Conservation (phyloP, 2,329 filamentous ascomycete species). For the Ceratocystis alfenasii region DNA sequence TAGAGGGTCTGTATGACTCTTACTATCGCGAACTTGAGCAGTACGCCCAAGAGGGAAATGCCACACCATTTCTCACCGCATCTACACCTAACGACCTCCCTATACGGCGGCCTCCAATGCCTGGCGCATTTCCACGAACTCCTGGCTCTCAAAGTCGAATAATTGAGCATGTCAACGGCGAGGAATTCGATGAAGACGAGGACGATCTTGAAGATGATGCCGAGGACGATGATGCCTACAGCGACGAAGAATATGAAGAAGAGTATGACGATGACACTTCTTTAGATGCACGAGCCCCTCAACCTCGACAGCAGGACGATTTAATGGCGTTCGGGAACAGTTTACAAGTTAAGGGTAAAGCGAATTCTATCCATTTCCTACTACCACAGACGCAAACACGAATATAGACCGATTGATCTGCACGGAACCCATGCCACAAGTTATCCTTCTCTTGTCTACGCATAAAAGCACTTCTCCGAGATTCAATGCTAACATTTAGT, state of each 20-base stretch:
- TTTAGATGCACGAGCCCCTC: constrained; percentile 44
- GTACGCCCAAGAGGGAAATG: constrained; percentile 56
- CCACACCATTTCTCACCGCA: constrained; percentile 18
- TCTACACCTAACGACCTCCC: constrained; percentile 46
- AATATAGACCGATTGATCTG: no score
- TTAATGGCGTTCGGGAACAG: constrained; percentile 98
- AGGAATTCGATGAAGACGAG: constrained; percentile 43
- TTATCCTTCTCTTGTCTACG: not conserved
- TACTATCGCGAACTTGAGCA: constrained; percentile 98
- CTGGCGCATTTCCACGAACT: constrained; percentile 48
- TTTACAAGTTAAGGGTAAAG: constrained; percentile 75
- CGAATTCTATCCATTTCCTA: no score
- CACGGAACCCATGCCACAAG: not conserved
- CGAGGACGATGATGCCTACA: constrained; percentile 28
- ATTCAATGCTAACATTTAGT: constrained; percentile 33
- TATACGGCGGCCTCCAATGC: constrained; percentile 46
- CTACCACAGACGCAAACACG: no score
- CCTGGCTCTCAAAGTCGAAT: constrained; percentile 67
- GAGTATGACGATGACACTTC: constrained; percentile 54
- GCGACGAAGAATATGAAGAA: constrained; percentile 40
- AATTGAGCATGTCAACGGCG: constrained; percentile 46
- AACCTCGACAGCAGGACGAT: constrained; percentile 53
- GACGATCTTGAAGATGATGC: constrained; percentile 47
- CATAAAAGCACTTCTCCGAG: not conserved
- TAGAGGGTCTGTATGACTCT: constrained; percentile 94